A percentile compares a stretch with the other conserved stretches of the same genome.
Evolutionary conservation across 192 early-diverging fungal genomes (phyloP).

Genomic region (Umbelopsis vinacea): DNA sequence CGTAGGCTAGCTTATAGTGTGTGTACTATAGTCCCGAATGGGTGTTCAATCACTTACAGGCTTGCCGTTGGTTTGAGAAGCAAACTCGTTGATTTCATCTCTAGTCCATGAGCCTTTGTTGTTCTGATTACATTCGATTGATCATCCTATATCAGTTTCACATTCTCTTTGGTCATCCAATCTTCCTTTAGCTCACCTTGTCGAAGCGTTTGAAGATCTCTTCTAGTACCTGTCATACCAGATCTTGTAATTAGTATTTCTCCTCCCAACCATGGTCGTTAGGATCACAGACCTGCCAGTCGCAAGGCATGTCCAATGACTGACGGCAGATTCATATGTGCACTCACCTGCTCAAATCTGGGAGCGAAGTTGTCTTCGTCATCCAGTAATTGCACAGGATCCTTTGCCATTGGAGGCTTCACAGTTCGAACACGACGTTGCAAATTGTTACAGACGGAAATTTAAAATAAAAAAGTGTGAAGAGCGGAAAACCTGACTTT

Average conservation of each 20-base stretch:
- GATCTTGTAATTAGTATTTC: not conserved
- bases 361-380: constrained; percentile 16
- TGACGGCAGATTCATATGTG: not conserved
- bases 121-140: constrained; percentile 25
- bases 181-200: constrained; percentile 26
- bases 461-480: not conserved
- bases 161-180: not conserved
- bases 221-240: constrained; percentile 31
- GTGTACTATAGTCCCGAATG: no score
- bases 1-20: not conserved
- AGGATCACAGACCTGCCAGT: not conserved
- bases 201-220: constrained; percentile 45
- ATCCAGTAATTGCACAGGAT: constrained; percentile 15
- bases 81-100: constrained; percentile 52
- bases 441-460: not conserved
- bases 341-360: constrained; percentile 16
- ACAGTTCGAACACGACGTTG: constrained; percentile 15
- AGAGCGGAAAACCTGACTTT: not conserved
- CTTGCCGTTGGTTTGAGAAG: constrained; percentile 53
- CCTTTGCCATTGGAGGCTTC: constrained; percentile 17
- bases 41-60: constrained; percentile 37
- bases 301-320: constrained; percentile 10
- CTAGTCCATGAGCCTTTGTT: constrained; percentile 49
- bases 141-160: not conserved
- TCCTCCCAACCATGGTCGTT: not conserved